Conservation (phyloP, 2,329 filamentous ascomycete species). For the Capronia americana region DNA sequence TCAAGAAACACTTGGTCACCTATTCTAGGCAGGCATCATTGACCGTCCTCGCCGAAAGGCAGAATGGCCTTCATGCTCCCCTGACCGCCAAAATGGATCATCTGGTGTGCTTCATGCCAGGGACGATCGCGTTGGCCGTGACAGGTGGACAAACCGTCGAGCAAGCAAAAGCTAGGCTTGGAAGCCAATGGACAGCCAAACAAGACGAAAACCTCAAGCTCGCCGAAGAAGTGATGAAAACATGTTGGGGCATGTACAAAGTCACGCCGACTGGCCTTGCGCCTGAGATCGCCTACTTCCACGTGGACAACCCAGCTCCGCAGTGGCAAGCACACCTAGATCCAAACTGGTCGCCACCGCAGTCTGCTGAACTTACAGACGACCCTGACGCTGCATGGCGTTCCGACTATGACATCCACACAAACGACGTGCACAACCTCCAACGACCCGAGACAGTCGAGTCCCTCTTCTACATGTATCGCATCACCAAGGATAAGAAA, state of each 20-base stretch:
- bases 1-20: conserved; percentile 89
- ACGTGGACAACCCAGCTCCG: conserved; percentile 71
- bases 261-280: conserved; percentile 89
- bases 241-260: conserved; percentile 98
- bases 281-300: conserved; percentile 91
- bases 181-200: conserved; percentile 69
- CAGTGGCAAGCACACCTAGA: conserved; percentile 37
- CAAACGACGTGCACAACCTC: conserved; percentile 87
- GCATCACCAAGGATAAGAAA: conserved; percentile 85
- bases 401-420: conserved; percentile 78
- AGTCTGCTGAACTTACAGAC: conserved; percentile 50
- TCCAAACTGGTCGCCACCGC: conserved; percentile 60
- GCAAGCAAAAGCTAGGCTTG: conserved; percentile 66
- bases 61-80: conserved; percentile 68
- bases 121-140: conserved; percentile 87
- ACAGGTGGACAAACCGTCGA: conserved; percentile 79
- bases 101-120: conserved; percentile 95
- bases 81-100: conserved; percentile 96
- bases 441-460: conserved; percentile 97
- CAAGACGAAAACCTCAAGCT: conserved; percentile 88
- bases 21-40: conserved; percentile 81
- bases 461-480: conserved; percentile 97
- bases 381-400: conserved; percentile 69
- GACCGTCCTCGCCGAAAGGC: conserved; percentile 89
- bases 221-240: conserved; percentile 89